Evolutionary conservation across 2,329 filamentous ascomycete genomes (phyloP).

Genomic region (Helotiales sp.): DNA sequence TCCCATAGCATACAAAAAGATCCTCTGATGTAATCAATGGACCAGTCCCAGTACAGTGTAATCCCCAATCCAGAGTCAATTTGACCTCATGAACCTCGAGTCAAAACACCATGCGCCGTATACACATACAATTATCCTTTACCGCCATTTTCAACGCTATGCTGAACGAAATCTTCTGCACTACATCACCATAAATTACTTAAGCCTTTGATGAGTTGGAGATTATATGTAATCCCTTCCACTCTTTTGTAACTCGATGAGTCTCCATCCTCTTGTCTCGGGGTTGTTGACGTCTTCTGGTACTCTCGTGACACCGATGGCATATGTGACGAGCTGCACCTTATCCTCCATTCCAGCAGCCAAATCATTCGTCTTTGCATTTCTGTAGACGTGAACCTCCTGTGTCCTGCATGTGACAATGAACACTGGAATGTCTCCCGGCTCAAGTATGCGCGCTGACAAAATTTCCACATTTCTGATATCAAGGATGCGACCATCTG

Average conservation of each 20-base stretch:
- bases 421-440: slow-evolving; percentile 89
- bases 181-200: not conserved
- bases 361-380: slow-evolving; percentile 84
- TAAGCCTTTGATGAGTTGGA: not conserved
- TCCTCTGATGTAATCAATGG: not conserved
- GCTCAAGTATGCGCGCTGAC: slow-evolving; percentile 76
- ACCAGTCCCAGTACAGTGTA: not conserved
- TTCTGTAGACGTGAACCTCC: slow-evolving; percentile 95
- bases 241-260: slow-evolving; percentile 99
- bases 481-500: slow-evolving; percentile 91
- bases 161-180: not conserved
- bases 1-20: slow-evolving; percentile 2
- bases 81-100: not conserved
- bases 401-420: slow-evolving; percentile 96
- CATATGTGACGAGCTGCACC: slow-evolving; percentile 97
- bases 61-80: not conserved
- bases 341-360: slow-evolving; percentile 98
- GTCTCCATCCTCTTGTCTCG: slow-evolving; percentile 92
- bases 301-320: slow-evolving; percentile 90
- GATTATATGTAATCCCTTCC: slow-evolving; percentile 81
- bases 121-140: not conserved
- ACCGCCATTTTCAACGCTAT: not conserved
- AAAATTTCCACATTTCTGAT: slow-evolving; percentile 92
- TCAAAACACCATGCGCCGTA: not conserved
- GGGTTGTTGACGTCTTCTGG: slow-evolving; percentile 96